Evolutionary conservation across 2,329 filamentous ascomycete species (phyloP).

Genomic region (Cordyceps fumosorosea): DNA sequence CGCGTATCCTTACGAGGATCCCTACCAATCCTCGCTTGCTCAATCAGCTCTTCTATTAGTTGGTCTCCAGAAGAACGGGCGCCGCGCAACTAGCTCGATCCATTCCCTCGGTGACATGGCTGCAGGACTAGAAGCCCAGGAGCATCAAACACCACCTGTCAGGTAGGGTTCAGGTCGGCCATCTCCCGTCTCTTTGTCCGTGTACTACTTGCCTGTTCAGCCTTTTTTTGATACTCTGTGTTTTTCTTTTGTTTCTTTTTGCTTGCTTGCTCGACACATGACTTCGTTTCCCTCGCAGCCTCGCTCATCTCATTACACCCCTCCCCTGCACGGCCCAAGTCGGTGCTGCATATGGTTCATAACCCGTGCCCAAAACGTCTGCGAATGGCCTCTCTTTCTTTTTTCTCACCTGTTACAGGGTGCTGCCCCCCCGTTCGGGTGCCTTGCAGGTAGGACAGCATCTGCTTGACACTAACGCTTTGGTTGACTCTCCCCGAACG

Average conservation of each 20-base stretch:
- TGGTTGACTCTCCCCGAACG: background rate
- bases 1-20: background rate
- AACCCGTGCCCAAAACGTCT: background rate
- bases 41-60: background rate
- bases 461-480: background rate
- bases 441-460: background rate
- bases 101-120: slow-evolving; percentile 8
- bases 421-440: background rate
- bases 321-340: background rate
- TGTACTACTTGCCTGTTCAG: background rate
- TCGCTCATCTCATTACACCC: background rate
- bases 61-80: background rate
- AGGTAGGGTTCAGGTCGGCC: background rate
- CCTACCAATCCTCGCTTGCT: background rate
- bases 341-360: background rate
- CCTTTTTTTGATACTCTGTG: background rate
- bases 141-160: background rate
- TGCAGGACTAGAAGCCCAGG: background rate
- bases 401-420: background rate
- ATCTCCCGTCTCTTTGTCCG: background rate
- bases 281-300: background rate
- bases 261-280: background rate
- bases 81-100: background rate
- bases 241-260: background rate
- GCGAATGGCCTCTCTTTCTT: too few relatives aligned